phyloP scores from a whole-genome alignment of 1,284 basidiomycete species.

The Heterobasidion annosum region DNA sequence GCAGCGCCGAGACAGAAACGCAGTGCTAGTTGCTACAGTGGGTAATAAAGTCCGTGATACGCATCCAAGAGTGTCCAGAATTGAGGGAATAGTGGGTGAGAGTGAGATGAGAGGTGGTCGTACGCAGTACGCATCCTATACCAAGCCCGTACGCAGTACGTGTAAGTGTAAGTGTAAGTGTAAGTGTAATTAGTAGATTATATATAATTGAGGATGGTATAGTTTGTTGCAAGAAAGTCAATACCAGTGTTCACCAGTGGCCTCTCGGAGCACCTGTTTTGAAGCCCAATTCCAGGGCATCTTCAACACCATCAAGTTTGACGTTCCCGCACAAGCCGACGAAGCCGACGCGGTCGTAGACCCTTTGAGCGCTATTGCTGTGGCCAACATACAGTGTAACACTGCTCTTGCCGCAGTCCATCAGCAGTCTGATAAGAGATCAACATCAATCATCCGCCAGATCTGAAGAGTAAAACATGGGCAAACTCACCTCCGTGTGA shows the following conservation, averaged over 20 bases:
- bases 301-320: slow-evolving; percentile 26
- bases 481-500: slow-evolving; percentile 27
- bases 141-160: not conserved
- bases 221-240: not conserved
- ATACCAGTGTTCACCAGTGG: slow-evolving; percentile 27
- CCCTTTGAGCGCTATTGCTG: slow-evolving; percentile 34
- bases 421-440: slow-evolving; percentile 20
- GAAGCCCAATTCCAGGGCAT: slow-evolving; percentile 39
- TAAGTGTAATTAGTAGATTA: not conserved
- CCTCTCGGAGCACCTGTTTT: slow-evolving; percentile 25
- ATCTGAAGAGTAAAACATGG: not conserved
- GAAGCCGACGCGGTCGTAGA: slow-evolving; percentile 41
- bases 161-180: not conserved
- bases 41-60: not conserved
- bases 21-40: slow-evolving; percentile 14
- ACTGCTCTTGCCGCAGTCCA: slow-evolving; percentile 25
- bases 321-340: slow-evolving; percentile 31
- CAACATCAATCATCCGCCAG: slow-evolving; percentile 5
- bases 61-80: not conserved
- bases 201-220: not conserved
- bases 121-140: not conserved
- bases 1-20: not conserved
- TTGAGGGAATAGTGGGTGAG: not conserved
- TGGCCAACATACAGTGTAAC: slow-evolving; percentile 41
- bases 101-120: not conserved